Conservation (phyloP, 257 asterid genomes). For the Prunella vulgaris region DNA sequence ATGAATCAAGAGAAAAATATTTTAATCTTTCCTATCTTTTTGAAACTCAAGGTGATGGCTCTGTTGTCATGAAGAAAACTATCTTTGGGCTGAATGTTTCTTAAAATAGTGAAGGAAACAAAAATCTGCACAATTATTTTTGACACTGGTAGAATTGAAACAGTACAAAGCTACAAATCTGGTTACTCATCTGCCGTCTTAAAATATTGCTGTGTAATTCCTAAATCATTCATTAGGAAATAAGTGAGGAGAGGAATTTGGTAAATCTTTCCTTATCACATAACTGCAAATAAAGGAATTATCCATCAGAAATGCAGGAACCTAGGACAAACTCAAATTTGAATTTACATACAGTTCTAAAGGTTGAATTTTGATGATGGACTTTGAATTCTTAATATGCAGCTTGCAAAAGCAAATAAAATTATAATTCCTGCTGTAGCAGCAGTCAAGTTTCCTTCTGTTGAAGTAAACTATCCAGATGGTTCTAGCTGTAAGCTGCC, state of each 20-base stretch:
- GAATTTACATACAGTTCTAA: background rate
- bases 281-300: background rate
- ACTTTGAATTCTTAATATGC: slow-evolving; percentile 19
- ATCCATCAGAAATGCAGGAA: background rate
- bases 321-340: background rate
- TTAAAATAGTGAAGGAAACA: background rate
- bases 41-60: background rate
- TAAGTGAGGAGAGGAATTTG: background rate
- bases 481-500: slow-evolving; percentile 67
- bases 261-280: background rate
- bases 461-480: slow-evolving; percentile 53
- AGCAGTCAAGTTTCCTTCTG: slow-evolving; percentile 76
- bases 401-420: slow-evolving; percentile 80
- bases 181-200: background rate
- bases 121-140: background rate
- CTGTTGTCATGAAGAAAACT: background rate
- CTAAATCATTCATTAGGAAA: background rate
- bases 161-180: background rate
- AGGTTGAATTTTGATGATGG: slow-evolving; percentile 14
- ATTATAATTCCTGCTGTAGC: slow-evolving; percentile 56
- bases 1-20: background rate
- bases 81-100: background rate
- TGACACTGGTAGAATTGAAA: background rate
- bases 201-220: background rate
- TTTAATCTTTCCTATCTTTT: background rate